Conservation (phyloP, 192 early-diverging fungal species). For the Anaeromyces robustus region DNA sequence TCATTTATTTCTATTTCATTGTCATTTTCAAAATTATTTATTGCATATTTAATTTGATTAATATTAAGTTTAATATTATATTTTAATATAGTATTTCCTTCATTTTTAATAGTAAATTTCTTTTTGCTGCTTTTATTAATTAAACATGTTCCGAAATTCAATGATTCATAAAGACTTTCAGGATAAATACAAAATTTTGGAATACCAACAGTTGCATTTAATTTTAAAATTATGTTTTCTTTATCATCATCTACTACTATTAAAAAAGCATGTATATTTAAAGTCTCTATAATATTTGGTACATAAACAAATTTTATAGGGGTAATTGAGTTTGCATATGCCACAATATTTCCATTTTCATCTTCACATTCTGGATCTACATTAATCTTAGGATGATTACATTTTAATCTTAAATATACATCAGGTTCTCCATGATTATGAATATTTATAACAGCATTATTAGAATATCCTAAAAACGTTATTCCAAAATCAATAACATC, state of each 20-base stretch:
- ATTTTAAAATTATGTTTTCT: background rate
- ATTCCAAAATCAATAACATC: background rate
- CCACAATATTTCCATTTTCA: background rate
- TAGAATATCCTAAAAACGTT: background rate
- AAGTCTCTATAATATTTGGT: background rate
- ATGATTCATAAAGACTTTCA: background rate
- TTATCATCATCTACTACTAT: background rate
- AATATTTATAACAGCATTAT: background rate
- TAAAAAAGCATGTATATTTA: background rate
- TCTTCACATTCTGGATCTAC: background rate
- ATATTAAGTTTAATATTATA: constrained; percentile 15
- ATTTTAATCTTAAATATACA: background rate
- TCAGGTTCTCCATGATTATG: background rate
- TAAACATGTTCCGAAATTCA: background rate
- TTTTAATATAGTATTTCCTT: constrained; percentile 33
- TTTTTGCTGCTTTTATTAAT: constrained; percentile 6
- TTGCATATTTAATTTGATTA: background rate
- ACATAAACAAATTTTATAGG: background rate
- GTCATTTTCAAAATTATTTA: background rate
- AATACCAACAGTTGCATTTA: background rate
- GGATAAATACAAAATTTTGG: background rate
- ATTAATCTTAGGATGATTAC: background rate
- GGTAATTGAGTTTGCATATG: background rate
- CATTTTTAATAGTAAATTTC: constrained; percentile 30
- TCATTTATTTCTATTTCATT: background rate